Base-by-base conservation (phyloP, 768 basidiomycete genomes). In the Russula vinacea region DNA sequence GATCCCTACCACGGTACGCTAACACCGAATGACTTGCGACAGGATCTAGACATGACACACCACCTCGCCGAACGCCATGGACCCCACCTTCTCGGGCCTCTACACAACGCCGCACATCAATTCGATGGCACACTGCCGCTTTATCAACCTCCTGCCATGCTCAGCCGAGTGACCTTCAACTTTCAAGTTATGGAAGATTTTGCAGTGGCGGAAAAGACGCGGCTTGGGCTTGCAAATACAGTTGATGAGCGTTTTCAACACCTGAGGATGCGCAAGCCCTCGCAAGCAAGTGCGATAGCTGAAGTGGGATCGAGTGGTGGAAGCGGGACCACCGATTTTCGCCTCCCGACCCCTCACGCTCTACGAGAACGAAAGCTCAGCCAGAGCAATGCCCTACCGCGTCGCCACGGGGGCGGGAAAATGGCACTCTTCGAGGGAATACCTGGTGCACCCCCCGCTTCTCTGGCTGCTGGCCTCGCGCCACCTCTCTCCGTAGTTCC, bases 331-430 rank as follows among this genome's bases (percentile, higher is more conserved):
- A 57, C 71, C 14, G 64, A 67, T 29, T 68, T 70, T 51, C 55
- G 64, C n/a, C 58, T 67, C 19, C 74, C 72, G 32, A 75, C 82
- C 2, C 72, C 84, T 3, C 87, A 92, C 47, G 88, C 81, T 2
- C 68, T 84, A 7, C 87, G 93, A 50, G 90, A 91, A 65, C 88
- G 96, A 53, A 96, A 94, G 71, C 80, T 96, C 61, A 94, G 90
- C 68, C 88, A 93, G 72, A 91, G 88, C 68, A 88, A 85, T 56
- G 83, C 88, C 0, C 75, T 82, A 54, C 89, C 90, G 5, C 83
- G 89, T 40, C 74, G 80, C 4, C 79, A 79, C 58, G 80, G 84
- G 53, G 82, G 79, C 51, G 92, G 90, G 22, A 98, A 98, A 75
- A 82, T 98, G 74, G 95, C 94, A 0, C 77, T 96, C 3, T 98